A percentile compares a stretch with the other conserved stretches of the same genome.
phyloP scores from a whole-genome alignment of 768 basidiomycete species.

The Phaffia tasmanica region DNA sequence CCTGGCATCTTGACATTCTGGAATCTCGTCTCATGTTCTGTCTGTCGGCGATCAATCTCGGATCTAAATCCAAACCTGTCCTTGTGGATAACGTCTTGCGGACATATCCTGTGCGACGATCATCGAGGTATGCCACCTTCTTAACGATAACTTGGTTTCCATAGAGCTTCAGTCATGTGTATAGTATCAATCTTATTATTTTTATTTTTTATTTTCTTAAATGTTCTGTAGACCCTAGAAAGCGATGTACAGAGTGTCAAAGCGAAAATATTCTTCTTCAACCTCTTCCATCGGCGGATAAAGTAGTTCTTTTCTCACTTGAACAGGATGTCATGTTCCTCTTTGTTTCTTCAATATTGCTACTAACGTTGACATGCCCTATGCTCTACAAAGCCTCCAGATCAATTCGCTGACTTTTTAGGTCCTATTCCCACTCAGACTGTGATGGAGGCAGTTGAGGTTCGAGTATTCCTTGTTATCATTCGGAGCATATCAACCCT shows the following conservation, averaged over 20 bases:
- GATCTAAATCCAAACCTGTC: background rate
- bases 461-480: too few relatives aligned
- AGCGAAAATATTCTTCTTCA: background rate
- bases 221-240: background rate
- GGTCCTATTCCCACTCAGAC: too few relatives aligned
- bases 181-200: background rate
- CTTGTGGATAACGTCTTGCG: slow-evolving; percentile 7
- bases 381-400: too few relatives aligned
- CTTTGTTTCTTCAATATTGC: too few relatives aligned
- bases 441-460: too few relatives aligned
- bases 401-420: too few relatives aligned
- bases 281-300: background rate
- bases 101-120: slow-evolving; percentile 9
- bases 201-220: background rate
- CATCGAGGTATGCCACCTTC: background rate
- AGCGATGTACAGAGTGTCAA: background rate
- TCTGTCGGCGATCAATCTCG: too few relatives aligned
- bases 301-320: background rate
- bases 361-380: too few relatives aligned
- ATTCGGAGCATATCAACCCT: too few relatives aligned
- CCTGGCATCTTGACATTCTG: too few relatives aligned
- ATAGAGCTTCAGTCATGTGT: background rate
- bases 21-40: too few relatives aligned
- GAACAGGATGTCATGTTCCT: too few relatives aligned
- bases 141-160: background rate